A percentile compares a stretch with the other conserved stretches of the same genome.
These are phyloP conservation scores for Erigeron philadelphicus DNA, from an alignment of 140 eudicot genomes.

Conservation along the genomic window DNA sequence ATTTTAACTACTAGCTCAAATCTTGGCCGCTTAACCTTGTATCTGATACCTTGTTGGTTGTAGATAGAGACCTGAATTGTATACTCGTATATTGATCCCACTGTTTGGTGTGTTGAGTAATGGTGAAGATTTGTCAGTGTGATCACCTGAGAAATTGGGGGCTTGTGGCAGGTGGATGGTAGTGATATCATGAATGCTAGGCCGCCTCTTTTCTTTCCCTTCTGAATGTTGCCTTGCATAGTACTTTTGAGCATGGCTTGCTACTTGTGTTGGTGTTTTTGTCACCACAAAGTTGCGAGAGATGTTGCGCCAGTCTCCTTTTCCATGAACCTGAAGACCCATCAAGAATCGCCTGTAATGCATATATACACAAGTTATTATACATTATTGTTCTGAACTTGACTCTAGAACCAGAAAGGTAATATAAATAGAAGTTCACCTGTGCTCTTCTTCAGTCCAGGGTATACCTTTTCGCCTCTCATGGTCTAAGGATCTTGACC, in stretches of 20 bases:
- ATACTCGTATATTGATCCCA: slow-evolving; percentile 17
- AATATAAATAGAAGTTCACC: slow-evolving; percentile 35
- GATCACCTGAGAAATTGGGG: slow-evolving; percentile 23
- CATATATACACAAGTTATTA: slow-evolving; percentile 8
- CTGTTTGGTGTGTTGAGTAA: slow-evolving; percentile 18
- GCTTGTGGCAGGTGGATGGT: slow-evolving; percentile 44
- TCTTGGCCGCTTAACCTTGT: slow-evolving; percentile 25
- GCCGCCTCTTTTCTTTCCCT: slow-evolving; percentile 69
- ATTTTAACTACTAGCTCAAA: slow-evolving; percentile 21
- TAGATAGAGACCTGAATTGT: slow-evolving; percentile 28
- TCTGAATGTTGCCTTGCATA: slow-evolving; percentile 64
- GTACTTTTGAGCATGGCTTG: slow-evolving; percentile 87
- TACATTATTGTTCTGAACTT: background rate
- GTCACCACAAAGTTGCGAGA: slow-evolving; percentile 66
- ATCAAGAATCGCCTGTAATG: slow-evolving; percentile 55
- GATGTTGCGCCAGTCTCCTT: slow-evolving; percentile 87
- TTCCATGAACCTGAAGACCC: slow-evolving; percentile 68
- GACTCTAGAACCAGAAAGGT: background rate
- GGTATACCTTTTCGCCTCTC: slow-evolving; percentile 79
- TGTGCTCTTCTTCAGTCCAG: slow-evolving; percentile 89
- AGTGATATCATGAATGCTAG: slow-evolving; percentile 87
- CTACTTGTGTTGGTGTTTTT: slow-evolving; percentile 81
- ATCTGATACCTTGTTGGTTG: slow-evolving; percentile 35
- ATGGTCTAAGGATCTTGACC: slow-evolving; percentile 48
- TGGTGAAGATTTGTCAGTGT: slow-evolving; percentile 14